These are phyloP conservation scores for Fusarium napiforme DNA, from an alignment of 2,329 filamentous ascomycete species.

Conservation along the genomic window DNA sequence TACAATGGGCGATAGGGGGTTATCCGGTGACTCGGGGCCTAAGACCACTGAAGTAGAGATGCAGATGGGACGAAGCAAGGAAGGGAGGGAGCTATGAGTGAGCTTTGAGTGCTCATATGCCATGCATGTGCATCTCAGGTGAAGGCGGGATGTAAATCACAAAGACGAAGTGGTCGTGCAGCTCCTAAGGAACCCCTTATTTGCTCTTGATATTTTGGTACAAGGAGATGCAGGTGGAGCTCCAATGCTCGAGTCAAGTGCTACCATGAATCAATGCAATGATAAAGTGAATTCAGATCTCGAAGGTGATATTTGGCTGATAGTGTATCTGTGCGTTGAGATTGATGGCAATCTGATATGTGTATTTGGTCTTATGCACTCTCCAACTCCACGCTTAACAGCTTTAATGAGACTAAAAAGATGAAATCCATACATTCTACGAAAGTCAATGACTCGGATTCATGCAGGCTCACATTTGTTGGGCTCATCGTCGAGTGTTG, in stretches of 20 bases:
- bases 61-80: neutral
- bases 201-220: neutral
- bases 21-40: no score
- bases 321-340: neutral
- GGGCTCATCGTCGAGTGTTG: neutral
- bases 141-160: neutral
- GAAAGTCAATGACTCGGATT: rapidly evolving
- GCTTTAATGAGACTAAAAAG: rapidly evolving
- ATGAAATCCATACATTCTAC: rapidly evolving
- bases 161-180: neutral
- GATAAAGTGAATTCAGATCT: neutral
- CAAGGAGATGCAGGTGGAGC: neutral
- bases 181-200: neutral
- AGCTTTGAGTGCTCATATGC: neutral
- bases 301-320: neutral
- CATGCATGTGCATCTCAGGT: neutral
- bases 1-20: neutral
- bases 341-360: neutral
- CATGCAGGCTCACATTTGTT: neutral
- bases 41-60: rapidly evolving
- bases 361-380: no score
- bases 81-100: rapidly evolving
- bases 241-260: rapidly evolving
- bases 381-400: rapidly evolving
- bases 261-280: rapidly evolving